phyloP scores from a whole-genome alignment of 2,329 filamentous ascomycete species.

The Davidsoniella eucalypti region DNA sequence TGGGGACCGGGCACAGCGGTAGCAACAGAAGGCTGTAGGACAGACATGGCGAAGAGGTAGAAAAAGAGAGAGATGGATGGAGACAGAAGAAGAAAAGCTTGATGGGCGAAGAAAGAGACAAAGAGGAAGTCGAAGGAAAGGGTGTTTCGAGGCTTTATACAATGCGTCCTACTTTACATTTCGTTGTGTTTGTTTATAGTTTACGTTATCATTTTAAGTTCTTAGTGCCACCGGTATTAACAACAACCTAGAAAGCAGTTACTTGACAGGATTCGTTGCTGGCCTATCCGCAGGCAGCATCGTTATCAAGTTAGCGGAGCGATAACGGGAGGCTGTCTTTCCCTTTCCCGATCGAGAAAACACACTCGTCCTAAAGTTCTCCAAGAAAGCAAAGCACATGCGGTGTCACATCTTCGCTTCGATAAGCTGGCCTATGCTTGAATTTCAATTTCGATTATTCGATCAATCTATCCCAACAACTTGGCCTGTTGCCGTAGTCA shows the following conservation, averaged over 20 bases:
- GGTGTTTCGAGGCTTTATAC: too few relatives aligned
- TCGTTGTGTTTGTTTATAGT: not conserved
- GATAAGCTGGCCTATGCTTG: too few relatives aligned
- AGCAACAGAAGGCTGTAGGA: conserved; percentile 19
- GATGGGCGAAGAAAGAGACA: not conserved
- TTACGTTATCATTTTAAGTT: too few relatives aligned
- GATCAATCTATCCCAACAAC: too few relatives aligned
- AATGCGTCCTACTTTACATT: too few relatives aligned
- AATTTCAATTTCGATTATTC: too few relatives aligned
- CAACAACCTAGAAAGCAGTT: too few relatives aligned
- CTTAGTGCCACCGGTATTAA: too few relatives aligned
- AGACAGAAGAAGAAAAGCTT: not conserved
- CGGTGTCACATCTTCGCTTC: too few relatives aligned
- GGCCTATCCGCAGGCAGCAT: not conserved
- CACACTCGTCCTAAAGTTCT: not conserved
- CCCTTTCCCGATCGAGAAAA: not conserved
- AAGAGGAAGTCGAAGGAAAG: not conserved
- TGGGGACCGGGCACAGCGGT: conserved; percentile 25
- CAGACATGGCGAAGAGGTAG: conserved; percentile 10
- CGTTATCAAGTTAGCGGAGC: not conserved
- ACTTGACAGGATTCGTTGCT: too few relatives aligned
- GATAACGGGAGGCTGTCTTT: not conserved
- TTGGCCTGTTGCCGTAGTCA: too few relatives aligned
- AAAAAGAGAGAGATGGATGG: conserved; percentile 5
- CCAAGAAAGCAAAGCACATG: not conserved